Conservation (phyloP, 139 green algal genomes). For the Chlorella sp. region DNA sequence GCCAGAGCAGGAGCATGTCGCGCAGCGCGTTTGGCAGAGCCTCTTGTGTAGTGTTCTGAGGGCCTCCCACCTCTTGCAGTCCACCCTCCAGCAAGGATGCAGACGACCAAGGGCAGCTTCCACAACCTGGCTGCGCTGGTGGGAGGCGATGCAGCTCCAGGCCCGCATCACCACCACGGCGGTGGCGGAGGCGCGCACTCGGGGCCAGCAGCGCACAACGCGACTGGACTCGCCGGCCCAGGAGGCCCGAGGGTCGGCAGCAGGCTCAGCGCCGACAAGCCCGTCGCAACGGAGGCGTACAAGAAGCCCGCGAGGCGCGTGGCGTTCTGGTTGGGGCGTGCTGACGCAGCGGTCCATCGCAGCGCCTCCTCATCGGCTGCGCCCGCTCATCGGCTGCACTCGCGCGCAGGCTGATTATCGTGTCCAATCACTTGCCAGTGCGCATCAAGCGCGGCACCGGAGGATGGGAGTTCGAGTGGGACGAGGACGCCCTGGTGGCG, state of each 20-base stretch:
- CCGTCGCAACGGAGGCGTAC: not conserved
- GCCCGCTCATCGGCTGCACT: not conserved
- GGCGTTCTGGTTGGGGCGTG: no score
- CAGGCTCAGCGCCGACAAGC: not conserved
- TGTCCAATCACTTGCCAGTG: slow-evolving; percentile 89
- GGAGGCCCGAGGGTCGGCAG: not conserved
- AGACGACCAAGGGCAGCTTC: slow-evolving; percentile 3
- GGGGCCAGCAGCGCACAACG: not conserved
- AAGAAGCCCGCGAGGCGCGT: not conserved
- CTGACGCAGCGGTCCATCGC: not conserved
- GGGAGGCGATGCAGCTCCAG: not conserved
- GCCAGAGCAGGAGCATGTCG: no score
- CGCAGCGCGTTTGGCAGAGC: no score
- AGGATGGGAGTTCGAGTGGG: slow-evolving; percentile 86
- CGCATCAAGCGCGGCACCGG: slow-evolving; percentile 30
- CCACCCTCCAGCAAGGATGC: not conserved
- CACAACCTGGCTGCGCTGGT: slow-evolving; percentile 6
- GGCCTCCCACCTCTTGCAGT: not conserved
- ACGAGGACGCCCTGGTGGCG: slow-evolving; percentile 88
- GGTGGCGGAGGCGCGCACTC: no score
- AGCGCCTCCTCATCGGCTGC: not conserved
- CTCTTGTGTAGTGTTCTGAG: no score
- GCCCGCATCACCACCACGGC: no score
- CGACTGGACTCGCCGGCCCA: not conserved
- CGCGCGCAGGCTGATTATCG: slow-evolving; percentile 78